These are phyloP conservation scores for Leptographium lundbergii DNA, from an alignment of 2,329 filamentous ascomycete genomes.

Conservation along the genomic window DNA sequence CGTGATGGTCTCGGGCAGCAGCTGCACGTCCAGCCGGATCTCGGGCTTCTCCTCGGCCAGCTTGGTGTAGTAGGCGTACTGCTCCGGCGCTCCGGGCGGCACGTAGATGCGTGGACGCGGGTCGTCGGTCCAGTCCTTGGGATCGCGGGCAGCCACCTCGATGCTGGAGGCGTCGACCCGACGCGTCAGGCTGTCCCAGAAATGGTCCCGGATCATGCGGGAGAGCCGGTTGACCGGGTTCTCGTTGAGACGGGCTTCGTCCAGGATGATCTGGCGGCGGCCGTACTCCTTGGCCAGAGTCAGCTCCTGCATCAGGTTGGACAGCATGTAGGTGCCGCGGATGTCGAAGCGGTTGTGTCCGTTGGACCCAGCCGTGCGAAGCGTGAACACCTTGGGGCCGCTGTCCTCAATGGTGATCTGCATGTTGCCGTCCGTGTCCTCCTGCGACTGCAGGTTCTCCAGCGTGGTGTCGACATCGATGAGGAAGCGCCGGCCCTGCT, in stretches of 20 bases:
- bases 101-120: slow-evolving; percentile 87
- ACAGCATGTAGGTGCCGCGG: slow-evolving; percentile 92
- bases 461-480: slow-evolving; percentile 79
- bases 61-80: slow-evolving; percentile 77
- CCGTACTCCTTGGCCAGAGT: slow-evolving; percentile 85
- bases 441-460: slow-evolving; percentile 64
- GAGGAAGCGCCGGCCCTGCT: slow-evolving; percentile 62
- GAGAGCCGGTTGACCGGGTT: slow-evolving; percentile 84
- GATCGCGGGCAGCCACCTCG: slow-evolving; percentile 73
- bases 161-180: slow-evolving; percentile 83
- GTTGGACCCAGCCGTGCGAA: slow-evolving; percentile 76
- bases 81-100: slow-evolving; percentile 70
- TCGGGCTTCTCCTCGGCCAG: slow-evolving; percentile 71
- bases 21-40: slow-evolving; percentile 74
- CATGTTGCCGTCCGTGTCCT: slow-evolving; percentile 89
- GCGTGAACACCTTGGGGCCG: slow-evolving; percentile 76
- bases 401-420: slow-evolving; percentile 96
- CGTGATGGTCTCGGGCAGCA: slow-evolving; percentile 65
- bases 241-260: slow-evolving; percentile 84
- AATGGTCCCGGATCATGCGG: slow-evolving; percentile 75
- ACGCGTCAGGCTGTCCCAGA: slow-evolving; percentile 85
- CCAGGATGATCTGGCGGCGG: slow-evolving; percentile 77
- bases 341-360: slow-evolving; percentile 83
- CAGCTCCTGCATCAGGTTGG: slow-evolving; percentile 89
- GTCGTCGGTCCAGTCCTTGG: slow-evolving; percentile 90